Evolutionary conservation across 2,329 filamentous ascomycete genomes (phyloP).

Genomic region (Monilinia fructigena): DNA sequence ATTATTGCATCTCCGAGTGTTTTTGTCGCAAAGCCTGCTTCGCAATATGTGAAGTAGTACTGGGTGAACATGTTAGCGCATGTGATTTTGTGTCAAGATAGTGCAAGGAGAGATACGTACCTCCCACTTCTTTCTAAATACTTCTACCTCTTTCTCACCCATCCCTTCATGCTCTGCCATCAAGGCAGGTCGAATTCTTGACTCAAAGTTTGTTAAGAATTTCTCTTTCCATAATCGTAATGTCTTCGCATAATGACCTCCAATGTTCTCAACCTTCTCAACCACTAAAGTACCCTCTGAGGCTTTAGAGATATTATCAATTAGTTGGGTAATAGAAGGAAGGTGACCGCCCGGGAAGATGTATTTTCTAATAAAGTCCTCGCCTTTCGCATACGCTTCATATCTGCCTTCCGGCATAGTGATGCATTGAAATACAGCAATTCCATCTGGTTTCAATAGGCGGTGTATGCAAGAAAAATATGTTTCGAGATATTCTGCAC

Average conservation of each 20-base stretch:
- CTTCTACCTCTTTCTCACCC: slow-evolving; percentile 60
- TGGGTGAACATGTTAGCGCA: slow-evolving; percentile 34
- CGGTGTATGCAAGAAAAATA: slow-evolving; percentile 66
- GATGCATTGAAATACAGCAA: slow-evolving; percentile 73
- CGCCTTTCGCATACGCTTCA: slow-evolving; percentile 61
- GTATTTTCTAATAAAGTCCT: slow-evolving; percentile 75
- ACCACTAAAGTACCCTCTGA: slow-evolving; percentile 63
- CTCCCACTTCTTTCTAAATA: slow-evolving; percentile 72
- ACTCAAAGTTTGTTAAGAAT: slow-evolving; percentile 63
- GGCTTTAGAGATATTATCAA: slow-evolving; percentile 59
- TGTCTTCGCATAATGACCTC: slow-evolving; percentile 70
- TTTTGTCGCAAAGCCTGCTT: slow-evolving; percentile 70
- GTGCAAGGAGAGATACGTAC: slow-evolving; percentile 42
- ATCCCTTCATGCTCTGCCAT: slow-evolving; percentile 57
- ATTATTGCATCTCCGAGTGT: slow-evolving; percentile 72
- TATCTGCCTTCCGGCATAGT: slow-evolving; percentile 71
- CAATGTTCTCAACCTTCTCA: slow-evolving; percentile 69
- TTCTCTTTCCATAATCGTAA: slow-evolving; percentile 66
- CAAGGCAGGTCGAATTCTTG: slow-evolving; percentile 59
- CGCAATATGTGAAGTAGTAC: slow-evolving; percentile 76
- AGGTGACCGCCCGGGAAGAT: slow-evolving; percentile 78
- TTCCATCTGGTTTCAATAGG: slow-evolving; percentile 63
- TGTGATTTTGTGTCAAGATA: slow-evolving; percentile 21
- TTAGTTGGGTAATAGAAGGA: slow-evolving; percentile 51
- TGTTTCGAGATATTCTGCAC: slow-evolving; percentile 62